Evolutionary conservation across 805 yeast species (phyloP).

Genomic region (Ogataea wickerhamii): DNA sequence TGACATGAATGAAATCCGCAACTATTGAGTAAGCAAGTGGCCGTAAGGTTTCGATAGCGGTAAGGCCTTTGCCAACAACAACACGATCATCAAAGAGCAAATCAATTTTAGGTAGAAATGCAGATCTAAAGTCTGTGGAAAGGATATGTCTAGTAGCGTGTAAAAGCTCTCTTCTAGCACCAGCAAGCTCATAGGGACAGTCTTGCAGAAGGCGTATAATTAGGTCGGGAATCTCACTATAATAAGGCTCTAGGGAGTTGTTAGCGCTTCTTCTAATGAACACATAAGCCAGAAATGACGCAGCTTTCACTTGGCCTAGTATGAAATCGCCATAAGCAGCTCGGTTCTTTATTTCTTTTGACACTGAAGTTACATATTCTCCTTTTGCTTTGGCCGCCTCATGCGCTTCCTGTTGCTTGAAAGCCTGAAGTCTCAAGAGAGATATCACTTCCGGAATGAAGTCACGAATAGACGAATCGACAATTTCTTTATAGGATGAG

Average conservation of each 20-base stretch:
- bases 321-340: conserved; percentile 83
- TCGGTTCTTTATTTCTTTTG: conserved; percentile 73
- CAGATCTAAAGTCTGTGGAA: conserved; percentile 78
- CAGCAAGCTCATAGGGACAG: conserved; percentile 89
- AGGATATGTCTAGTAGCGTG: conserved; percentile 95
- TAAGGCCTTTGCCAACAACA: conserved; percentile 87
- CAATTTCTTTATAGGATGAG: conserved; percentile 78
- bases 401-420: conserved; percentile 70
- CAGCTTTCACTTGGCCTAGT: conserved; percentile 91
- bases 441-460: conserved; percentile 81
- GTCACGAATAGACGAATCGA: conserved; percentile 63
- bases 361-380: conserved; percentile 61
- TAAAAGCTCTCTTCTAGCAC: conserved; percentile 86
- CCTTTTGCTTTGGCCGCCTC: conserved; percentile 53
- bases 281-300: conserved; percentile 90
- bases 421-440: conserved; percentile 72
- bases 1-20: conserved; percentile 92
- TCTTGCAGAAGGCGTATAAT: conserved; percentile 85
- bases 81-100: conserved; percentile 81
- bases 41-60: conserved; percentile 83
- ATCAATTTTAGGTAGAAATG: conserved; percentile 84
- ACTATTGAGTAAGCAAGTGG: conserved; percentile 94
- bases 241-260: conserved; percentile 55
- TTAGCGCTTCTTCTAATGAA: conserved; percentile 80
- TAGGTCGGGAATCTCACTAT: conserved; percentile 75